phyloP scores from a whole-genome alignment of 2,329 filamentous ascomycete genomes.

The Aspergillus neotritici region DNA sequence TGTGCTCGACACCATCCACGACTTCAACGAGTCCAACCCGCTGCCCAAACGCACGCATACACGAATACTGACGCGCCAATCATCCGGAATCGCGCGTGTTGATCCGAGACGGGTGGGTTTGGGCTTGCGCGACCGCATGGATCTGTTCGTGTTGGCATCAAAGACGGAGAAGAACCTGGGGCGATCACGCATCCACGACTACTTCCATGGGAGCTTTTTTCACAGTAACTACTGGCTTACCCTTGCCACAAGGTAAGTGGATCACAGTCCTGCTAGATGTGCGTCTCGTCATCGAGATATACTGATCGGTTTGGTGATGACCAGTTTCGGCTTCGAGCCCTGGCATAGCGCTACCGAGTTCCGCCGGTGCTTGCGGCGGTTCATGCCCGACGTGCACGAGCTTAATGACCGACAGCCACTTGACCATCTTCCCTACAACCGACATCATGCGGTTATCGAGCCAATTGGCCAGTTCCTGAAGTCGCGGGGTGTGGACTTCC shows the following conservation, averaged over 20 bases:
- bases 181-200: constrained; percentile 13
- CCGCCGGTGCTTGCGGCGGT: constrained; percentile 19
- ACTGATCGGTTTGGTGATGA: too few relatives aligned
- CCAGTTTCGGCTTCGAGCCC: constrained; percentile 24
- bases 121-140: constrained; percentile 15
- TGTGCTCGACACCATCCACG: constrained; percentile 14
- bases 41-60: constrained; percentile 6
- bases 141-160: constrained; percentile 12
- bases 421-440: constrained; percentile 20
- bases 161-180: constrained; percentile 15
- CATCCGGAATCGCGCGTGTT: constrained; percentile 5
- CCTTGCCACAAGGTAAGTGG: constrained; percentile 18
- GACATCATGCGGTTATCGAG: constrained; percentile 21
- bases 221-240: constrained; percentile 23
- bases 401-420: constrained; percentile 14
- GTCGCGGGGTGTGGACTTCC: constrained; percentile 23
- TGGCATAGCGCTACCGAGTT: constrained; percentile 28
- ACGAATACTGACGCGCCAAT: constrained; percentile 9
- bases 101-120: constrained; percentile 7
- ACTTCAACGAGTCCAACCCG: constrained; percentile 2
- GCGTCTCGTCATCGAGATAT: too few relatives aligned
- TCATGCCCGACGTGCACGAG: constrained; percentile 17
- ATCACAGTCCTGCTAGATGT: too few relatives aligned
- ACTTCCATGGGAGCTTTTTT: constrained; percentile 18
- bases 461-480: constrained; percentile 22